Conservation (phyloP, 257 asterid species). For the Hygrophila difformis region DNA sequence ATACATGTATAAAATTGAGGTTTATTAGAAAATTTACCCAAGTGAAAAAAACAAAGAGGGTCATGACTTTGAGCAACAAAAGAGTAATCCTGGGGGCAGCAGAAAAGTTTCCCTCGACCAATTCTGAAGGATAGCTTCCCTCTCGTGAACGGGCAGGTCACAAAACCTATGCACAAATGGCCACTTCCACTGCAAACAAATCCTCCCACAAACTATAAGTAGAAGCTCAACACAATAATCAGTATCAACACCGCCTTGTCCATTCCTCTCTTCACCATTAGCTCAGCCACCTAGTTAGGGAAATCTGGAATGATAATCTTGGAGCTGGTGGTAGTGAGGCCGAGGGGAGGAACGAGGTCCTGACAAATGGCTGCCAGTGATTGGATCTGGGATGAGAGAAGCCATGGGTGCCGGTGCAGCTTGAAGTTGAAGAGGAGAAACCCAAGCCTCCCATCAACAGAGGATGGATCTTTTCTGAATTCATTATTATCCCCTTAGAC, state of each 20-base stretch:
- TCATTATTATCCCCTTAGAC: too few species aligned
- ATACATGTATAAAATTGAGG: too few species aligned
- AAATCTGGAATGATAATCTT: constrained; percentile 12
- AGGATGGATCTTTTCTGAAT: constrained; percentile 19
- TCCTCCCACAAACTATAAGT: constrained; percentile 57
- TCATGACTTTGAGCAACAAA: constrained; percentile 34
- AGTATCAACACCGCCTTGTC: constrained; percentile 43
- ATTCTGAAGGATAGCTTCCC: constrained; percentile 59
- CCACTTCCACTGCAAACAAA: constrained; percentile 54
- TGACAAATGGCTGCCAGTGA: constrained; percentile 56
- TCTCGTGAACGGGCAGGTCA: constrained; percentile 46
- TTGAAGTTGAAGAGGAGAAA: constrained; percentile 19
- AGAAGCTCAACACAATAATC: constrained; percentile 36
- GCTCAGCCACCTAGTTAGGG: constrained; percentile 46
- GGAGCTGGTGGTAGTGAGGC: too few species aligned
- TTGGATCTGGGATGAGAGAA: constrained; percentile 66
- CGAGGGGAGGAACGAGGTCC: constrained; percentile 61
- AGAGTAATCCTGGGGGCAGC: constrained; percentile 50
- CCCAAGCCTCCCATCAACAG: constrained; percentile 27
- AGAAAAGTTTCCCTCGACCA: constrained; percentile 53
- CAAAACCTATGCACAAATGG: constrained; percentile 67
- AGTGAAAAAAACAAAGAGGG: constrained; percentile 48
- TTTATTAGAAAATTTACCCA: constrained; percentile 45
- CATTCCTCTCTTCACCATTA: constrained; percentile 35
- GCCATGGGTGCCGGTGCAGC: constrained; percentile 51